These are phyloP conservation scores for Cladosporium sp. DNA, from an alignment of 2,329 filamentous ascomycete species.

Conservation along the genomic window DNA sequence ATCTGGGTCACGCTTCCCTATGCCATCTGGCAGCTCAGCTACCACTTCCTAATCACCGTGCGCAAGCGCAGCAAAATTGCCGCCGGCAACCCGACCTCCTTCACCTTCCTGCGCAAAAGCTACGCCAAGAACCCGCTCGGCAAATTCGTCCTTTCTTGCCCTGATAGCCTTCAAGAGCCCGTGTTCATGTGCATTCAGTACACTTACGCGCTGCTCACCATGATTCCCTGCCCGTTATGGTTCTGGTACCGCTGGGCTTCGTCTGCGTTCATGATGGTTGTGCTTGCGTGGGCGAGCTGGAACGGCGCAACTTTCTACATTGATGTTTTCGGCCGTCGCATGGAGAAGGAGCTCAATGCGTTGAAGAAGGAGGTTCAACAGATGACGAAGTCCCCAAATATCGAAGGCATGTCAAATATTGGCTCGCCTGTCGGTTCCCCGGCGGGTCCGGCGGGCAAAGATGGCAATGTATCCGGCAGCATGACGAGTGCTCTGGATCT, in stretches of 20 bases:
- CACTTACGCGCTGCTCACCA: slow-evolving; percentile 79
- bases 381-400: slow-evolving; percentile 28
- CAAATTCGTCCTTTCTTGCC: slow-evolving; percentile 72
- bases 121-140: slow-evolving; percentile 89
- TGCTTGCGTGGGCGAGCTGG: slow-evolving; percentile 95
- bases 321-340: slow-evolving; percentile 91
- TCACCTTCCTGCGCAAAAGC: slow-evolving; percentile 90
- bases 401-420: slow-evolving; percentile 16
- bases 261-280: slow-evolving; percentile 64
- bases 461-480: not conserved
- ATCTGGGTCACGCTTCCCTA: slow-evolving; percentile 92
- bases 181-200: slow-evolving; percentile 98
- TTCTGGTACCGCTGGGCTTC: slow-evolving; percentile 83
- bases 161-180: slow-evolving; percentile 69
- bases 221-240: slow-evolving; percentile 92
- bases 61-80: slow-evolving; percentile 93
- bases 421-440: slow-evolving; percentile 24
- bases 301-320: slow-evolving; percentile 98
- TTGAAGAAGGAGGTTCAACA: slow-evolving; percentile 71
- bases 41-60: slow-evolving; percentile 93
- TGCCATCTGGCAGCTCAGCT: slow-evolving; percentile 81
- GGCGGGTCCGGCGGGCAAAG: slow-evolving; percentile 19
- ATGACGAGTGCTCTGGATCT: slow-evolving; percentile 26
- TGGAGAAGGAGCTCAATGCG: slow-evolving; percentile 90
- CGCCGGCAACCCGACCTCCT: slow-evolving; percentile 89